Base-by-base conservation (phyloP, 1,284 basidiomycete genomes). In the Trichosporon faecale region DNA sequence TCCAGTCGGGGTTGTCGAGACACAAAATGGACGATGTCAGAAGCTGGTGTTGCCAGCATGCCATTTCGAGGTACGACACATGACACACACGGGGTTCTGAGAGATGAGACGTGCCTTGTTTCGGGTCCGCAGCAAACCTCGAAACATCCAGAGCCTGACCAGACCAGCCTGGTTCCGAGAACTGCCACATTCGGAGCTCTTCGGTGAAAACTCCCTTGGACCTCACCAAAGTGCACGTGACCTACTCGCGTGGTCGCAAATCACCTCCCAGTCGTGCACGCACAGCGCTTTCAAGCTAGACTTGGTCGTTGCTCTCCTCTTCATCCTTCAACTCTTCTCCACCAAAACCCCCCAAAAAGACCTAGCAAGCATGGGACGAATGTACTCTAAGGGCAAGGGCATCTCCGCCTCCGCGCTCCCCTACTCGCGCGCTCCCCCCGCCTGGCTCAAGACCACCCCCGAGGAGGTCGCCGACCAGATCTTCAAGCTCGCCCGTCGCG, bases 341-440 rank as follows among this genome's bases (percentile, higher is more conserved):
- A 67, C 55, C 49, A 55, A 66, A 21, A 66, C 5, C 52, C 23
- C 66, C 18, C 60, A 52, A 64, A 63, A 40, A 18, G 66, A 31
- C 21, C 55, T 40, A 37, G n/a, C 66, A 69, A 66, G 52, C n/a
- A 72, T 72, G 71, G 71, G 71, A 33, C 68, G 61, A 27, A 52
- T 67, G 35, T 60, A 70, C 52, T 64, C 60, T 7, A 93, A 93
- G 85, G 93, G 93, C 87, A 96, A 98, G 92, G 94, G 94, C 88
- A 95, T 96, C 88, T 93, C 93, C 87, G 94, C 93, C 86, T 98
- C 95, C 83, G 95, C 96, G 78, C 92, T 98, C 82, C 96, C 96
- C 75, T 98, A 98, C 89, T 91, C 93, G 85, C 93, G 95, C 83
- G 87, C 94, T 71, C 93, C 95, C 75, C 95, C 96, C 76, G 88